Base-by-base conservation (phyloP, 202 grass and related monocot genomes). In the Zoysia matrella region DNA sequence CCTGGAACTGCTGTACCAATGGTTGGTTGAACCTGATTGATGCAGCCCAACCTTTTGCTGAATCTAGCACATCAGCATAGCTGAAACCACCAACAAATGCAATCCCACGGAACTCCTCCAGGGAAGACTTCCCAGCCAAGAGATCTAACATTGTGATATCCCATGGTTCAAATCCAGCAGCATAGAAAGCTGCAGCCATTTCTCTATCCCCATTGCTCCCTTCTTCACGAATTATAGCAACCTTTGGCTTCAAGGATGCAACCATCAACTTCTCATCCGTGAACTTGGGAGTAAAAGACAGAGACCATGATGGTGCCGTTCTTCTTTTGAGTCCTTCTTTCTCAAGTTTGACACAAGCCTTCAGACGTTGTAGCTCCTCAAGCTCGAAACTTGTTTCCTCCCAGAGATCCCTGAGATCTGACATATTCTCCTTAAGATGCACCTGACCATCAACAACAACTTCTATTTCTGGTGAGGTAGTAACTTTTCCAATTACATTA, bases 41-140 rank as follows among this genome's bases (percentile, higher is more conserved):
- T 67, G 95, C 95, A 69, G 92, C 89, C 95, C 90, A 97, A 60
- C 92, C 95, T 88, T 94, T 94, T 0, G 75, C 90, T 62, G 95
- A 94, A 89, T 97, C 90, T 1, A 97, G 82, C 22, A 91, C 95
- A 69, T 97, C 92, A 39, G 92, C 90, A 76, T 94, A 94, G 83
- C 94, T 97, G 76, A 94, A 97, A 56, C 94, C 94, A 73, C 92
- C 92, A 81, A 92, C 94, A 91, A 97, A 94, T 4, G 84, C 92
- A 81, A 94, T 92, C 43, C 92, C 94, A 15, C 73, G 83, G 72
- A 94, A 97, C 11, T 92, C 81, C 0, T 30, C 16, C 3, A 97
- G 79, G 65, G 81, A 90, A 66, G 90, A 67, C 72, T 92, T 90
- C 52, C 73, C 81, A 62, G 71, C 48, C 66, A 91, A 67, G 60